Conservation (phyloP, 495 filamentous ascomycete species). For the Aspergillus campestris region DNA sequence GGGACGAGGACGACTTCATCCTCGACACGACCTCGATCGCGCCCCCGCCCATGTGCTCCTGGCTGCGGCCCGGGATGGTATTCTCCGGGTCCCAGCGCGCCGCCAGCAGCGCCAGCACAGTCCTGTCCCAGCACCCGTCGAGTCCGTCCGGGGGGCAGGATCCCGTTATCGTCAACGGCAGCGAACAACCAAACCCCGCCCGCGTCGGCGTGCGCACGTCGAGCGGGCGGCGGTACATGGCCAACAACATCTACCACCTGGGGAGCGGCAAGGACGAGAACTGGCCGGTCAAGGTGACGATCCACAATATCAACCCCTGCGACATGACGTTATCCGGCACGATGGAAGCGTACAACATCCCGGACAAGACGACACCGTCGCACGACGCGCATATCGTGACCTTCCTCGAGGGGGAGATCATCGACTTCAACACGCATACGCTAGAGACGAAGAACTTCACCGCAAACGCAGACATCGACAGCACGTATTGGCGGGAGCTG, state of each 20-base stretch:
- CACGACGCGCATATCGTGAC: constrained; percentile 60
- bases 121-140: constrained; percentile 22
- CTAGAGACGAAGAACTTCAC: constrained; percentile 62
- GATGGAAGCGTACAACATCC: constrained; percentile 76
- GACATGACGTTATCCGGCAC: constrained; percentile 62
- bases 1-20: constrained; percentile 53
- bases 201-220: constrained; percentile 26
- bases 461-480: constrained; percentile 52
- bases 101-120: constrained; percentile 21
- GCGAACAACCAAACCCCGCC: constrained; percentile 16
- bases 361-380: constrained; percentile 43
- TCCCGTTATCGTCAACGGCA: constrained; percentile 34
- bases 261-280: constrained; percentile 41
- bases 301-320: constrained; percentile 57
- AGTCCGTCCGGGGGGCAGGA: constrained; percentile 21
- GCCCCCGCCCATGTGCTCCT: constrained; percentile 52
- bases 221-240: constrained; percentile 29
- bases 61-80: constrained; percentile 55
- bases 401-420: constrained; percentile 69
- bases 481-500: constrained; percentile 63
- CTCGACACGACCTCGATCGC: constrained; percentile 47
- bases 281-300: constrained; percentile 67
- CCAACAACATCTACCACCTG: constrained; percentile 23
- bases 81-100: constrained; percentile 56
- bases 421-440: constrained; percentile 62